Base-by-base conservation (phyloP, 148 eudicot species). In the Fallopia convolvulus region DNA sequence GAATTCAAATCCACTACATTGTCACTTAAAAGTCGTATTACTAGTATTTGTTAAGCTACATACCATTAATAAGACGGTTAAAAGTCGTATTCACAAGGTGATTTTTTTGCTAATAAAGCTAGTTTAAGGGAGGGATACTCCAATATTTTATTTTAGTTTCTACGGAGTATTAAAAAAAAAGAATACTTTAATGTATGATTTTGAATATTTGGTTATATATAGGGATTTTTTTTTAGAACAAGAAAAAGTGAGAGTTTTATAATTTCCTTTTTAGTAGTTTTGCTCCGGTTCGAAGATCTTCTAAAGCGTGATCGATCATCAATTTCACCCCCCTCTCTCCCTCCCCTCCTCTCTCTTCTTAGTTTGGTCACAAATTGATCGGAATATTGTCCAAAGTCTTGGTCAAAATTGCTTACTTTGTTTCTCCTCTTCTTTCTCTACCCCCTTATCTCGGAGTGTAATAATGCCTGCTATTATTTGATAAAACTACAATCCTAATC, bases 311-410 rank as follows among this genome's bases (percentile, higher is more conserved):
- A 61, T 61, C 68, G 68, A 61, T 23, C 68, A 61, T 61, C 68
- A 61, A 10, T 61, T 61, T 61, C 21, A 1, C 33, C 11, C 23
- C 74, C 39, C 44, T 39, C 21, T 71, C 48, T 40, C 21, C 2
- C 13, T 23, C 21, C 15, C 20, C 15, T 36, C 6, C 41, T 60
- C 32, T 18, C 52, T 41, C 79, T 44, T 40, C 53, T 13, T 44
- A 40, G 26, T 18, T 44, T 42, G 21, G 70, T 60, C 41, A 56
- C 78, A 58, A 23, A 58, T 76, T 76, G 55, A 76, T 76, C 79
- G 74, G 79, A 77, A 63, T 77, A 77, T 63, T 77, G 73, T 77
- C 72, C 72, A 42, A 48, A 20, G 48, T 52, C 77, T 52, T 48
- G 42, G 21, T 52, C 77, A 33, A 47, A n/a, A 23, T 9, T 52